Base-by-base conservation (phyloP, 192 early-diverging fungal genomes). In the Mortierella alpina region DNA sequence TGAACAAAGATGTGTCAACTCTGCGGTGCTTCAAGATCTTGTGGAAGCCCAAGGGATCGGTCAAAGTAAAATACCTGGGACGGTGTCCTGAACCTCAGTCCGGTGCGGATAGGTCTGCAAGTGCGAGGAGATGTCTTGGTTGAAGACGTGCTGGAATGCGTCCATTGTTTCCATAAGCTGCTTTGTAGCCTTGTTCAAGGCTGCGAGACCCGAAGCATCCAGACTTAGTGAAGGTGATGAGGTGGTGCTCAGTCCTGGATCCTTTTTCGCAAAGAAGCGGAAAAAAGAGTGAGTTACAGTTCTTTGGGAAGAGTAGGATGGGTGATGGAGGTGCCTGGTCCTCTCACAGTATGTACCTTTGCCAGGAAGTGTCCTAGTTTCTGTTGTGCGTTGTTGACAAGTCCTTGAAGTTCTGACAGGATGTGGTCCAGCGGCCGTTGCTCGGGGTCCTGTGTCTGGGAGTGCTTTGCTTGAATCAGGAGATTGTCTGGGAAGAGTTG, bases 61-160 rank as follows among this genome's bases (percentile, higher is more conserved):
- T 51, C 18, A n/a, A n/a, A n/a, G n/a, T n/a, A n/a, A n/a, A n/a
- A n/a, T 59, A 59, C 58, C 58, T 59, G 58, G 58, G 15, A 59
- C 15, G 23, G 58, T 59, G 58, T 59, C 58, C 6, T 44, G 23
- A 42, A n/a, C 31, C 3, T 8, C 42, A 15, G 58, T 42, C 15
- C 7, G 40, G 40, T 8, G 31, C 1, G 58, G 18, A 3, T 9
- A 11, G 41, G 15, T 14, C 14, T 39, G 49, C 17, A 14, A 17
- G 11, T 50, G 49, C 49, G 40, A 59, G 6, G 58, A 6, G 18
- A 10, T 59, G 40, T 22, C 7, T 59, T 59, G 58, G 39, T 59
- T 15, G 13, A 42, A 59, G n/a, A 41, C 39, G 6, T 59, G 15
- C 15, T 59, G 58, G 23, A 59, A 59, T 5, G 40, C 13, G 4